These are phyloP conservation scores for Hygrocybe punicea DNA, from an alignment of 768 basidiomycete species.

Conservation along the genomic window DNA sequence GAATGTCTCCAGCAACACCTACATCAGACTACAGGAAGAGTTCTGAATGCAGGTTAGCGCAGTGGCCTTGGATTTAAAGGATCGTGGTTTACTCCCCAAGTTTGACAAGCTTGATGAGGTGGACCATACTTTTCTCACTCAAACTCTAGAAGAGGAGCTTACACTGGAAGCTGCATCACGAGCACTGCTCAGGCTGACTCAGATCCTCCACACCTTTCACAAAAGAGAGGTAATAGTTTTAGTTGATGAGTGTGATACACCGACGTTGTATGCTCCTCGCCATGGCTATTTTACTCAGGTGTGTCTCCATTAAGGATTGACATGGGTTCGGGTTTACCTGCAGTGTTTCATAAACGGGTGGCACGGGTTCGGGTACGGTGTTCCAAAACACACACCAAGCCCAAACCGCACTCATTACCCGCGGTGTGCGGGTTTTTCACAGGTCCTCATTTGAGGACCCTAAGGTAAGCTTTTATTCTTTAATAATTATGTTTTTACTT, in stretches of 20 bases:
- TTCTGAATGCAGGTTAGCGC: background rate
- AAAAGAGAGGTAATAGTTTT: slow-evolving; percentile 3
- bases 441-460: too few relatives aligned
- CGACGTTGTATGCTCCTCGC: background rate
- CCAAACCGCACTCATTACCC: too few relatives aligned
- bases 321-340: too few relatives aligned
- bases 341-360: too few relatives aligned
- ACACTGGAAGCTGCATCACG: background rate
- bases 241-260: slow-evolving; percentile 3
- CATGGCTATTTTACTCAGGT: slow-evolving; percentile 1
- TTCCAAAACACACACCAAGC: too few relatives aligned
- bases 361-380: too few relatives aligned
- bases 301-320: too few relatives aligned
- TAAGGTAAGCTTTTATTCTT: too few relatives aligned
- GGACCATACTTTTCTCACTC: background rate
- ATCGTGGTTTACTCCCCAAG: background rate
- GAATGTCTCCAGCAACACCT: background rate
- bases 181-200: slow-evolving; percentile 2
- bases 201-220: background rate
- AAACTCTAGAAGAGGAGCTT: background rate
- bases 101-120: background rate
- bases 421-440: too few relatives aligned
- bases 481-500: too few relatives aligned
- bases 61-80: background rate
- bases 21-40: background rate